Base-by-base conservation (phyloP, 441 rosid species). In the Syzygium syzygioides region DNA sequence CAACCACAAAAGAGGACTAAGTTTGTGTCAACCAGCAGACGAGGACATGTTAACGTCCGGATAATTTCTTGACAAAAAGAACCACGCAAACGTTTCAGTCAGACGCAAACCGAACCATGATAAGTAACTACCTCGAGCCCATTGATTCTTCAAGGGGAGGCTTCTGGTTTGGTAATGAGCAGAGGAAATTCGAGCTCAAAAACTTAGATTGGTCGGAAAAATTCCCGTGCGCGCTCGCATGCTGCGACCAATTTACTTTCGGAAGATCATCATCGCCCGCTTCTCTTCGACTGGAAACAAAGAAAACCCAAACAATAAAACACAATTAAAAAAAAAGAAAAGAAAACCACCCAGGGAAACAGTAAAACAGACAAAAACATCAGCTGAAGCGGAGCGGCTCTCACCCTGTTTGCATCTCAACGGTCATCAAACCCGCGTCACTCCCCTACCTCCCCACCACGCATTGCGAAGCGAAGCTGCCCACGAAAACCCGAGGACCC, bases 241-340 rank as follows among this genome's bases (percentile, higher is more conserved):
- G 98, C 86, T 93, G 94, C 84, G 89, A 92, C 98, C 97, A 95
- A 92, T 98, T 98, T 60, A 93, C 92, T 79, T 91, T 93, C 87
- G 98, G 99, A 52, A 92, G 93, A 85, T 90, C 92, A 79, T 87
- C 93, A 55, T 87, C 89, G 88, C 87, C 90, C 55, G 85, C 89
- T 88, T 88, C 91, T 91, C 90, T 92, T 89, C 79, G 55, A 89
- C 96, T 95, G 94, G 91, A 92, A 25, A 41, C 15, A 23, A 76
- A 76, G 5, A 5, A 76, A 41, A 23, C 52, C 52, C n/a, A 76
- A 41, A 7, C 83, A 6, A 17, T 7, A 3, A 71, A 71, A 71
- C 50, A 6, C 48, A 0, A 64, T 30, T 3, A 3, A 14, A 12
- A 60, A 60, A 60, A 5, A 14, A 6, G 5, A 60, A 9, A 37